A percentile compares a stretch with the other conserved stretches of the same genome.
phyloP scores from a whole-genome alignment of 441 rosid species.

The Euphorbia neoarborescens region DNA sequence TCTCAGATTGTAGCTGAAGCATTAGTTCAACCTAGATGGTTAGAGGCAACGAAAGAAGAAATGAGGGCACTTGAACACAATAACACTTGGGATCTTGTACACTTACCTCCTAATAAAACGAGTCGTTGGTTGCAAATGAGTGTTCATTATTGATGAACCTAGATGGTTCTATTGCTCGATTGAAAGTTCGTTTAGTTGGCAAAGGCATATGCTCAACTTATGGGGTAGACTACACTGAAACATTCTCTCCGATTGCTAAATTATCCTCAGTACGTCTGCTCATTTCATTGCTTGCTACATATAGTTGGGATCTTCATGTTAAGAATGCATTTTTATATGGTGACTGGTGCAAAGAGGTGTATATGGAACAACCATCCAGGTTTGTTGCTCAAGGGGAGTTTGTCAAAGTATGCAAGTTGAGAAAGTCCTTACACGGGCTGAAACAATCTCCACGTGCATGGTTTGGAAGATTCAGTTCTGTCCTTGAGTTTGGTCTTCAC shows the following conservation, averaged over 20 bases:
- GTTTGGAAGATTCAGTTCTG: too few species aligned
- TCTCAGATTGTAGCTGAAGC: neutral
- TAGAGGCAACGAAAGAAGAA: neutral
- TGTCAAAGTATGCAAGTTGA: too few species aligned
- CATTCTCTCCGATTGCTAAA: neutral
- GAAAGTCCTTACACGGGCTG: too few species aligned
- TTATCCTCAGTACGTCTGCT: neutral
- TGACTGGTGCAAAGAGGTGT: too few species aligned
- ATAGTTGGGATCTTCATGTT: neutral
- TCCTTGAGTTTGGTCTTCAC: too few species aligned
- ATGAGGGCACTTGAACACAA: neutral
- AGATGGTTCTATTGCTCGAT: neutral
- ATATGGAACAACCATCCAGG: too few species aligned
- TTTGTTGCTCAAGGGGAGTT: too few species aligned
- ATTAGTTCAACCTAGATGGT: neutral
- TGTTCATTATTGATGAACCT: neutral
- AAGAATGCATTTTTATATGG: neutral
- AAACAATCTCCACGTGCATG: too few species aligned
- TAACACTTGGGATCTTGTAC: neutral
- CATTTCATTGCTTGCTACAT: neutral
- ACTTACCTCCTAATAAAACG: neutral
- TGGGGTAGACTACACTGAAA: neutral
- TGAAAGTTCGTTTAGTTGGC: neutral
- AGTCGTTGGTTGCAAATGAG: neutral
- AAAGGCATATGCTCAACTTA: neutral